phyloP scores from a whole-genome alignment of 495 filamentous ascomycete genomes.

The Annulohypoxylon stygium region DNA sequence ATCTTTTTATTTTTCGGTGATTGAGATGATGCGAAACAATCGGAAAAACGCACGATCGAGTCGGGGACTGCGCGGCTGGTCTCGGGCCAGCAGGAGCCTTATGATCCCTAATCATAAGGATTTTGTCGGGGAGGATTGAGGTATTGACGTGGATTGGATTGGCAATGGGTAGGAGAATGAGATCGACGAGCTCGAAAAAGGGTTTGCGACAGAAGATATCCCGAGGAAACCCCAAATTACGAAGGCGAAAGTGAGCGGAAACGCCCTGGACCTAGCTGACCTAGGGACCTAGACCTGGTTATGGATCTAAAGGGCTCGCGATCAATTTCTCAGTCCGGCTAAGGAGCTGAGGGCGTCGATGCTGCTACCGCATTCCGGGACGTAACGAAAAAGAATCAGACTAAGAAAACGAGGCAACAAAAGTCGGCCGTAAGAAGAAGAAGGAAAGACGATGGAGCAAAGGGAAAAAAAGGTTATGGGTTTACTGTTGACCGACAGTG shows the following conservation, averaged over 20 bases:
- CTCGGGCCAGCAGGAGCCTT: slow-evolving; percentile 67
- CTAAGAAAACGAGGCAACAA: slow-evolving; percentile 21
- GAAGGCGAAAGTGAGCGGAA: slow-evolving; percentile 31
- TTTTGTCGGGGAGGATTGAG: slow-evolving; percentile 32
- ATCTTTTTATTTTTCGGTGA: background rate
- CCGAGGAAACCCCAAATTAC: slow-evolving; percentile 5
- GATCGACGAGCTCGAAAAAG: slow-evolving; percentile 29
- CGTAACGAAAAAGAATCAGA: slow-evolving; percentile 34
- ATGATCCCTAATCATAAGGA: slow-evolving; percentile 67
- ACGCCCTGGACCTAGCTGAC: background rate
- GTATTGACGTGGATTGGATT: slow-evolving; percentile 47
- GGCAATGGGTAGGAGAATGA: slow-evolving; percentile 29
- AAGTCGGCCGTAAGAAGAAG: slow-evolving; percentile 27
- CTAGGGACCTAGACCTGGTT: slow-evolving; percentile 10
- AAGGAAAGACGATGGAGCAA: slow-evolving; percentile 29
- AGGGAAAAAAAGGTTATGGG: slow-evolving; percentile 4
- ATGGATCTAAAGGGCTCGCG: slow-evolving; percentile 43
- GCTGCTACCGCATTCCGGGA: slow-evolving; percentile 66
- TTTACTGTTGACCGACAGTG: slow-evolving; percentile 46
- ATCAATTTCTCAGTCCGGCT: slow-evolving; percentile 64
- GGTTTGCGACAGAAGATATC: slow-evolving; percentile 27
- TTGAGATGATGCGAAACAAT: slow-evolving; percentile 25
- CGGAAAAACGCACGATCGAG: slow-evolving; percentile 54
- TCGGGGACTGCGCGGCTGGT: slow-evolving; percentile 66
- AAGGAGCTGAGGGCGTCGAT: slow-evolving; percentile 65